These are phyloP conservation scores for Dentipellis fragilis DNA, from an alignment of 768 basidiomycete genomes.

Conservation along the genomic window DNA sequence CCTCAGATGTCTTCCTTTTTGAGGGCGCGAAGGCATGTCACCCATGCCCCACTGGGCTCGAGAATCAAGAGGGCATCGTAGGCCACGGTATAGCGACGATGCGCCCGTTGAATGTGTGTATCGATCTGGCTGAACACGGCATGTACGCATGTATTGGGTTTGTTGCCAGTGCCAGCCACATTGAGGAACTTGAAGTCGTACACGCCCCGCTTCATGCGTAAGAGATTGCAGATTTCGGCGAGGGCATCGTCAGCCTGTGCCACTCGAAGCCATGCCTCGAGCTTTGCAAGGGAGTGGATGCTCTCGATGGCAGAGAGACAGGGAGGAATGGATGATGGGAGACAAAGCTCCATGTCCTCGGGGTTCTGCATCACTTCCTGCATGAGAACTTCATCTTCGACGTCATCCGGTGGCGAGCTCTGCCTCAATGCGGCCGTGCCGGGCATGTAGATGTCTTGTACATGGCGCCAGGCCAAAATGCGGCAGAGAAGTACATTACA, in stretches of 20 bases:
- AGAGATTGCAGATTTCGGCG: constrained; percentile 4
- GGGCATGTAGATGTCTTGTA: constrained; percentile 13
- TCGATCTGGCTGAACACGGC: neutral
- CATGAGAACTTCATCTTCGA: neutral
- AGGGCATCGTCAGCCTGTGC: constrained; percentile 9
- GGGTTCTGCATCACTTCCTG: neutral
- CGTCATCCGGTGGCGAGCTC: neutral
- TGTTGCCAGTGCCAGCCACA: constrained; percentile 4
- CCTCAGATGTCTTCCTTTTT: neutral
- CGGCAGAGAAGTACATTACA: neutral
- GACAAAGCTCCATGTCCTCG: neutral
- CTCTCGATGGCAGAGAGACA: neutral
- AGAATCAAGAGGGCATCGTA: neutral
- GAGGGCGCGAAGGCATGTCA: neutral
- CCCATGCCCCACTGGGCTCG: neutral
- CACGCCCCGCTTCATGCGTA: neutral
- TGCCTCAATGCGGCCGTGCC: neutral
- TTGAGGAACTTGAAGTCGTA: constrained; percentile 2
- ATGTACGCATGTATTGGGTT: neutral
- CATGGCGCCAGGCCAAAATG: constrained; percentile 5
- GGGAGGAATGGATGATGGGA: constrained; percentile 7
- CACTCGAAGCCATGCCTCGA: constrained; percentile 6
- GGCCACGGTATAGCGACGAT: neutral
- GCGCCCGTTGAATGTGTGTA: neutral
- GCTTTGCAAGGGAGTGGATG: neutral